Base-by-base conservation (phyloP, 129 eudicot genomes). In the Helichrysum umbraculigerum region DNA sequence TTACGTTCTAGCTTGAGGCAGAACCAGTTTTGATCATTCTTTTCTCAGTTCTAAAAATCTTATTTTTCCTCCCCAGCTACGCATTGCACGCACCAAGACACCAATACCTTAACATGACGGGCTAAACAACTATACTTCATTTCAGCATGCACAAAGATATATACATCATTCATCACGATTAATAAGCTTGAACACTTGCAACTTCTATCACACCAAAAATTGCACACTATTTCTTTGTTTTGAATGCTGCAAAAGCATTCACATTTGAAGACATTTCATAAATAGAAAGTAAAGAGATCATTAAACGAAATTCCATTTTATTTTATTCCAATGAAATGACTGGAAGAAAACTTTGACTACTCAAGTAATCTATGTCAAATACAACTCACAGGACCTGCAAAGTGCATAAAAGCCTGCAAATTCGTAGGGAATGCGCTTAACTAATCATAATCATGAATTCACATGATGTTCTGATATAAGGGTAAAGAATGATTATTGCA, bases 341-440 rank as follows among this genome's bases (percentile, higher is more conserved):
- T 57, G 11, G 11, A 34, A 29, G 69, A 44, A 64, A 29, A 29
- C 69, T 12, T 61, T 64, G 44, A 33, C 12, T 14, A 57, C 22
- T 30, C 39, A 29, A 62, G 19, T 62, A 28, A 64, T 64, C 69
- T 32, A 64, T 34, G 41, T 25, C 35, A 14, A 32, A 30, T 28
- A 63, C 35, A 32, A 14, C 14, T 64, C 42, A 6, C 69, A 64
- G 20, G 21, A 64, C 69, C 1, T 64, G 69, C 58, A 21, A 58
- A 73, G 56, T 73, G 57, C 68, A 20, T 58, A 54, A 21, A 19
- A 39, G 22, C 35, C 35, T 66, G 80, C 54, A 76, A 52, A 54
- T 35, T 66, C 34, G 51, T 14, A 54, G 39, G 37, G 58, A 66
- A 47, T 47, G 22, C 65, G 17, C 71, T 47, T 30, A 75, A 12